Base-by-base conservation (phyloP, 2,329 filamentous ascomycete genomes). In the Cytospora piceae region DNA sequence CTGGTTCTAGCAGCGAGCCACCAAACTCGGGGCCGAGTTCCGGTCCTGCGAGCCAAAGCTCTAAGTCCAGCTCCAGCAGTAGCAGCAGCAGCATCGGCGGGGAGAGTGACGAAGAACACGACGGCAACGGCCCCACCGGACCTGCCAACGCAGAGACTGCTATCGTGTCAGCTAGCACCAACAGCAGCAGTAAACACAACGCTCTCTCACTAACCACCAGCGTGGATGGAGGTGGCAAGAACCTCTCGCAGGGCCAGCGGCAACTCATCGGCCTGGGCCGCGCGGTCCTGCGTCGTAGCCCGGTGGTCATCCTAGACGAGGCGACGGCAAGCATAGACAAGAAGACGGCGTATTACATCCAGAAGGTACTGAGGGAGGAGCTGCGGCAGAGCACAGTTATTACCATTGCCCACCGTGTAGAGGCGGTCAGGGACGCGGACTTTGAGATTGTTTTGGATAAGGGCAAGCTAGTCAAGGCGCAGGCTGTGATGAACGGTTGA, bases 251-350 rank as follows among this genome's bases (percentile, higher is more conserved):
- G 70, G 86, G 86, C 0, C 86, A 89, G 72, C 79, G 87, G 3
- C 87, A 89, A 71, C 81, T 89, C 5, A 81, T 89, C 0, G 85
- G 85, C 8, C 84, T 89, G 17, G 85, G 83, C 0, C 78, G 87
- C 5, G 87, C 87, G 0, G 83, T 89, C 0, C 77, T 88, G n/a
- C 77, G 87, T 1, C 78, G 83, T 5, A 87, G 85, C 56, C 85
- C 86, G 2, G 78, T 89, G 24, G 82, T 89, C 17, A 83, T 89
- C 31, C 74, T 88, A n/a, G 87, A 89, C 67, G 87, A 89, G 74
- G 87, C 87, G 2, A 89, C 87, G 4, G 86, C 87, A 3, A 86
- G 83, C 0, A 87, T 89, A 59, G 87, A 89, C 64, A 81, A 82
- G 56, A 80, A 78, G 64, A 89, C 87, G 1, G 87, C 87, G 0